Evolutionary conservation across 1,139 yeast genomes (phyloP).

Genomic region (Blastobotrys indianensis): DNA sequence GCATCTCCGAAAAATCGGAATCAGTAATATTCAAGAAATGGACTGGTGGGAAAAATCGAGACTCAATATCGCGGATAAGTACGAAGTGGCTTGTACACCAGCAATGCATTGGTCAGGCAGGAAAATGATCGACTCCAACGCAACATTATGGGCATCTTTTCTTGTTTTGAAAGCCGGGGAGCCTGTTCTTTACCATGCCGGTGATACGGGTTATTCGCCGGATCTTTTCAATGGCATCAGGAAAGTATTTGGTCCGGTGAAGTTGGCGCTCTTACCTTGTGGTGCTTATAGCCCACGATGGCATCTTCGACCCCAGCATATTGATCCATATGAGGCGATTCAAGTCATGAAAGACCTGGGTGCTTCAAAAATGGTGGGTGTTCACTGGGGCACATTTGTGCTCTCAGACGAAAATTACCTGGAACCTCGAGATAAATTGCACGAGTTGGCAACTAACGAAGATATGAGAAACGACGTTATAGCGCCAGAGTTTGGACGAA

Average conservation of each 20-base stretch:
- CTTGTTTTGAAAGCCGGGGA: conserved; percentile 57
- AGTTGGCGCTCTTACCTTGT: conserved; percentile 75
- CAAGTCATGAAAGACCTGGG: conserved; percentile 58
- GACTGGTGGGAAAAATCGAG: conserved; percentile 84
- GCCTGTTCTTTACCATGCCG: conserved; percentile 81
- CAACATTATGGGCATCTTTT: conserved; percentile 84
- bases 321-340: conserved; percentile 71
- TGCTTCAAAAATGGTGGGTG: conserved; percentile 67
- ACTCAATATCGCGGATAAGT: conserved; percentile 44
- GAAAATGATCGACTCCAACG: conserved; percentile 66
- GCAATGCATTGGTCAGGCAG: conserved; percentile 99
- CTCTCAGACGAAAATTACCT: conserved; percentile 80
- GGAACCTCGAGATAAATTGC: conserved; percentile 62
- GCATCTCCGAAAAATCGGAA: conserved; percentile 52
- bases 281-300: conserved; percentile 95
- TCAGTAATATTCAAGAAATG: conserved; percentile 56
- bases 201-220: conserved; percentile 83
- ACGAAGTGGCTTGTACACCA: conserved; percentile 83
- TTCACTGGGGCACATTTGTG: conserved; percentile 95
- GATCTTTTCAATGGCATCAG: conserved; percentile 66
- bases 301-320: conserved; percentile 90
- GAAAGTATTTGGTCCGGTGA: conserved; percentile 55
- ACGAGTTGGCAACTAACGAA: conserved; percentile 25
- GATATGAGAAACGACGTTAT: conserved; percentile 36
- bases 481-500: conserved; percentile 51